These are phyloP conservation scores for Ensete ventricosum DNA, from an alignment of 176 grass and related monocot species.

Conservation along the genomic window DNA sequence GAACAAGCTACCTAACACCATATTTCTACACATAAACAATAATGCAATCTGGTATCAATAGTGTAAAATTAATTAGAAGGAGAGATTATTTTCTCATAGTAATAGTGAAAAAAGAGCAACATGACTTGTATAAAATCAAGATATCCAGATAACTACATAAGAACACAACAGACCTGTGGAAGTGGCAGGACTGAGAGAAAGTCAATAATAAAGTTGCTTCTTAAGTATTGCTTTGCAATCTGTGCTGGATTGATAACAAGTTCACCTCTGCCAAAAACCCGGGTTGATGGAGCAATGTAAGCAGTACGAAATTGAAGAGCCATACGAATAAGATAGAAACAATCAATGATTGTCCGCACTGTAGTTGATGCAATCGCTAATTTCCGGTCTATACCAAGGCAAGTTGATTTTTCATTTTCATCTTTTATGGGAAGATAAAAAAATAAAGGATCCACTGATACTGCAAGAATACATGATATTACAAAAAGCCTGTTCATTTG, in stretches of 20 bases:
- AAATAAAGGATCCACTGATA: conserved; percentile 85
- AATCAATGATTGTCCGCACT: conserved; percentile 64
- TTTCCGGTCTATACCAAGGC: conserved; percentile 58
- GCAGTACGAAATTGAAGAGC: conserved; percentile 90
- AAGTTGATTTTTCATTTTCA: conserved; percentile 36
- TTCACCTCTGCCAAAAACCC: conserved; percentile 89
- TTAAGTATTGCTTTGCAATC: conserved; percentile 68
- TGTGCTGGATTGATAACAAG: conserved; percentile 70
- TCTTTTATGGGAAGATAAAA: conserved; percentile 59
- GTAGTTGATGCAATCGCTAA: conserved; percentile 39
- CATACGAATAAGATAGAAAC: conserved; percentile 69
- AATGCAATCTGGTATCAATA: not conserved
- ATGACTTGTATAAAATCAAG: not conserved
- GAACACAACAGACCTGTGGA: conserved; percentile 47
- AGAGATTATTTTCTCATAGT: not conserved
- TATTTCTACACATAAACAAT: not conserved
- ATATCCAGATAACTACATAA: not conserved
- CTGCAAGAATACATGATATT: conserved; percentile 75
- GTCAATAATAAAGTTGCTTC: conserved; percentile 69
- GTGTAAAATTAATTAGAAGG: not conserved
- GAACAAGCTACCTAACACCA: not conserved
- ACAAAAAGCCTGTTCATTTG: conserved; percentile 69
- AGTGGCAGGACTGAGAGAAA: conserved; percentile 55
- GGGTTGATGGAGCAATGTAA: conserved; percentile 76
- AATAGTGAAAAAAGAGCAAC: not conserved